Conservation (phyloP, 768 basidiomycete species). For the Tubosaeta brunneosetosa region DNA sequence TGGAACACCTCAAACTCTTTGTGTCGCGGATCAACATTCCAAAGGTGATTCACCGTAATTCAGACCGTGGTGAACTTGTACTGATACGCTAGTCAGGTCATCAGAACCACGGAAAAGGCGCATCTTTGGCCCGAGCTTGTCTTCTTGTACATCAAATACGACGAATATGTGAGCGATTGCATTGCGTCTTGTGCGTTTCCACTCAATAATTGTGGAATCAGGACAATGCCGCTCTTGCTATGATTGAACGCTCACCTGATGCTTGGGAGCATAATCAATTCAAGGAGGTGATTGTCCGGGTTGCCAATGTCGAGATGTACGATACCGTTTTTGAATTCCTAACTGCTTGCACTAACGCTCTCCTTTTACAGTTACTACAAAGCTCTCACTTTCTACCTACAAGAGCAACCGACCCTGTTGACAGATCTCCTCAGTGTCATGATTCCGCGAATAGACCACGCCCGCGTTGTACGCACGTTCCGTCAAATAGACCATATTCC, state of each 20-base stretch:
- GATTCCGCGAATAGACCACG: conserved; percentile 92
- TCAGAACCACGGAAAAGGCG: conserved; percentile 92
- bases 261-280: conserved; percentile 99
- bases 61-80: not conserved
- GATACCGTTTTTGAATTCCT: conserved; percentile 15
- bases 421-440: conserved; percentile 91
- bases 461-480: conserved; percentile 94
- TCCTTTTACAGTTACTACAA: conserved; percentile 75
- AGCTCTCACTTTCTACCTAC: conserved; percentile 88
- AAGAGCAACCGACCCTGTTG: conserved; percentile 88
- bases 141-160: conserved; percentile 98
- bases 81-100: conserved; percentile 48
- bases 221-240: conserved; percentile 96
- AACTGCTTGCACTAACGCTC: conserved; percentile 2
- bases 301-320: conserved; percentile 96
- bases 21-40: conserved; percentile 97
- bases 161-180: conserved; percentile 67
- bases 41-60: conserved; percentile 47
- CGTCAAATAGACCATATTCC: conserved; percentile 93
- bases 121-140: conserved; percentile 99
- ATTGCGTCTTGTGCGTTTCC: not conserved
- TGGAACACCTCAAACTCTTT: conserved; percentile 98
- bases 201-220: conserved; percentile 26
- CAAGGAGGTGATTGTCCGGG: conserved; percentile 96
- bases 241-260: conserved; percentile 98